A percentile compares a stretch with the other conserved stretches of the same genome.
phyloP scores from a whole-genome alignment of 2,329 filamentous ascomycete species.

The Dichotomopilus funicola region DNA sequence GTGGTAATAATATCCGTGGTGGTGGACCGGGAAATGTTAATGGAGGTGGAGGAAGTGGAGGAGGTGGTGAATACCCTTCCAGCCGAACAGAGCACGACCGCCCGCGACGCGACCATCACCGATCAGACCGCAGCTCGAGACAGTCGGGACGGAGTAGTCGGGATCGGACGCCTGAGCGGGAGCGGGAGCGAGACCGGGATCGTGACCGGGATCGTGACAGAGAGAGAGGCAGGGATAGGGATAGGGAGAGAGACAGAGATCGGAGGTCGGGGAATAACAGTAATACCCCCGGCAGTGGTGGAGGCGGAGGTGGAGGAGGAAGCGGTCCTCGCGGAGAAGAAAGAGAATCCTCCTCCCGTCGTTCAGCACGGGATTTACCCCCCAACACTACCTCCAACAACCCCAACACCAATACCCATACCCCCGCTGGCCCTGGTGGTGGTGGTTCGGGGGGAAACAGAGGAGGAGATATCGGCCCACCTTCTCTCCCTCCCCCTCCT shows the following conservation, averaged over 20 bases:
- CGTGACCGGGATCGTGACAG: no score
- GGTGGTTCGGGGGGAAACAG: no score
- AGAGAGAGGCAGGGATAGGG: no score
- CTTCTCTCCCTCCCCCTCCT: no score
- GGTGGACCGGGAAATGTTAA: slow-evolving; percentile 24
- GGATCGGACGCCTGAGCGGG: slow-evolving; percentile 27
- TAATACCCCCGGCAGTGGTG: slow-evolving; percentile 12
- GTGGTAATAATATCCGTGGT: slow-evolving; percentile 23
- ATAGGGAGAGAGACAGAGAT: slow-evolving; percentile 38
- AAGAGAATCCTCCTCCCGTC: no score
- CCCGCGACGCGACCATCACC: slow-evolving; percentile 36
- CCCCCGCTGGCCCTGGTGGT: no score
- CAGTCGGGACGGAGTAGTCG: slow-evolving; percentile 43
- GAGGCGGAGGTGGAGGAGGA: slow-evolving; percentile 24
- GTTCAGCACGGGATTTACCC: no score
- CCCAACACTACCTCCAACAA: no score
- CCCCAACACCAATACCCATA: no score
- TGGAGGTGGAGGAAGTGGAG: no score
- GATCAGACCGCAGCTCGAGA: slow-evolving; percentile 26
- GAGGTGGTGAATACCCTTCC: slow-evolving; percentile 32
- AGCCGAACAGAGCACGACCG: slow-evolving; percentile 38
- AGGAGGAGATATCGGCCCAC: no score
- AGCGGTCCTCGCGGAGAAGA: slow-evolving; percentile 29
- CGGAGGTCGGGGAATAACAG: slow-evolving; percentile 29
- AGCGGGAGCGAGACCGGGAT: slow-evolving; percentile 26